Evolutionary conservation across 2,329 filamentous ascomycete genomes (phyloP), one percentile per base, ranked within the genome.

Genomic region (Arthrobotrys megalospora): DNA sequence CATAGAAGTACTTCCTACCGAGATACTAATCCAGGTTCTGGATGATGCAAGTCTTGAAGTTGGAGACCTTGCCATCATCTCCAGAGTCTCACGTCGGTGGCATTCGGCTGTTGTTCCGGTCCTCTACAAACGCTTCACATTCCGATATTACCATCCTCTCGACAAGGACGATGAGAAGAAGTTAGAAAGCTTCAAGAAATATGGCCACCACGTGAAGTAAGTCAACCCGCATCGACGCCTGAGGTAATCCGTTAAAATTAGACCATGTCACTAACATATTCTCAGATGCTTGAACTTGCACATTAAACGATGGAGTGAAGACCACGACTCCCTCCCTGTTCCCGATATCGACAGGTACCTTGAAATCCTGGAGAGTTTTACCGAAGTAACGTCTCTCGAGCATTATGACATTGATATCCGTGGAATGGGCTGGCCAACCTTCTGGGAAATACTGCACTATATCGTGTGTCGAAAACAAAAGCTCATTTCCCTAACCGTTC

Each of bases 151-250:
- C n/a, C 24, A 45, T 8, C 14, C 60, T 8, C 47, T 68, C 1
- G 41, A 64, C 6, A 12, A n/a, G 10, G 52, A 19, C 7, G 62
- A 68, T 1, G 12, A 48, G 16, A 68, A 24, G n/a, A 68, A 55
- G 36, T 62, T 78, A 24, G 24, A 63, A 48, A 72, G 75, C 14
- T 78, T 78, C n/a, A 64, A 58, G 21, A 78, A 78, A 64, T 38
- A 78, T 38, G 43, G 66, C 19, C 24, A 21, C 19, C 47, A 68
- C 41, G 75, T 78, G 11, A 71, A 41, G 75, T 72, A 78, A 19
- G 38, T 32, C 32, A 36, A 43, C 24, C 8, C 3, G 19, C 36
- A 11, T 7, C 47, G 7, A 62, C 6, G 6, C 24, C 28, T 16
- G 41, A 3, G 6, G 4, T 7, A 62, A 6, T 43, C 19, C 10